Percentiles rank a stretch among this genome's conserved stretches.
Conservation (phyloP, 1,284 basidiomycete genomes). For the Lentinula novae-zelandiae region DNA sequence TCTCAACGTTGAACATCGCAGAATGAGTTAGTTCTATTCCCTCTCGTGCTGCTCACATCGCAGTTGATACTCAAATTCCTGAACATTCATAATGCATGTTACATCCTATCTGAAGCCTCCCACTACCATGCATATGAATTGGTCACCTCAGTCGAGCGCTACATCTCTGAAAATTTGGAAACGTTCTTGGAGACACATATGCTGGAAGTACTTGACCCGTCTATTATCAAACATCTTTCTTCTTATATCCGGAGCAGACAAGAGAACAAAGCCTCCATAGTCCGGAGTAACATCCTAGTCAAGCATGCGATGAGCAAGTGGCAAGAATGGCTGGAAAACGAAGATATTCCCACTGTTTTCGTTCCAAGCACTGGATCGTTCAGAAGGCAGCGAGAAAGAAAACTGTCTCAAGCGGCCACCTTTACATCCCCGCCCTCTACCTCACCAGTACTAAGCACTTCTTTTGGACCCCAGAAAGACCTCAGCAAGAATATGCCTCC, state of each 20-base stretch:
- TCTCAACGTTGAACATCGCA: slow-evolving; percentile 25
- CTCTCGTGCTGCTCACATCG: slow-evolving; percentile 83
- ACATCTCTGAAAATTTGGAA: slow-evolving; percentile 85
- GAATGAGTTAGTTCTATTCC: slow-evolving; percentile 89
- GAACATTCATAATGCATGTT: slow-evolving; percentile 76
- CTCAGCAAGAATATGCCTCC: slow-evolving; percentile 25
- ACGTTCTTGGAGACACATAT: slow-evolving; percentile 80
- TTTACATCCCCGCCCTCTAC: slow-evolving; percentile 39
- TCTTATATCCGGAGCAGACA: slow-evolving; percentile 63
- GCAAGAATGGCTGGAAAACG: slow-evolving; percentile 71
- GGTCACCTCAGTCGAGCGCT: slow-evolving; percentile 73
- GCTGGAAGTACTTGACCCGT: slow-evolving; percentile 71
- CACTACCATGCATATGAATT: slow-evolving; percentile 76
- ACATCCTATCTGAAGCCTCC: slow-evolving; percentile 80
- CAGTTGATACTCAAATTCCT: slow-evolving; percentile 67
- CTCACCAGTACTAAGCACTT: slow-evolving; percentile 23
- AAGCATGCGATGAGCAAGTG: slow-evolving; percentile 62
- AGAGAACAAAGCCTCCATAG: slow-evolving; percentile 60
- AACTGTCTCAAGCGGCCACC: slow-evolving; percentile 35
- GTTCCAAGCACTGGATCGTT: slow-evolving; percentile 30
- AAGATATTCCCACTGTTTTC: slow-evolving; percentile 78
- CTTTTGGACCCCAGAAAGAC: slow-evolving; percentile 21
- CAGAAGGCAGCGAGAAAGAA: slow-evolving; percentile 28
- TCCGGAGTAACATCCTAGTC: slow-evolving; percentile 58
- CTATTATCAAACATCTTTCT: slow-evolving; percentile 69